Evolutionary conservation across 768 basidiomycete genomes (phyloP).

Genomic region (Auriscalpium vulgare): DNA sequence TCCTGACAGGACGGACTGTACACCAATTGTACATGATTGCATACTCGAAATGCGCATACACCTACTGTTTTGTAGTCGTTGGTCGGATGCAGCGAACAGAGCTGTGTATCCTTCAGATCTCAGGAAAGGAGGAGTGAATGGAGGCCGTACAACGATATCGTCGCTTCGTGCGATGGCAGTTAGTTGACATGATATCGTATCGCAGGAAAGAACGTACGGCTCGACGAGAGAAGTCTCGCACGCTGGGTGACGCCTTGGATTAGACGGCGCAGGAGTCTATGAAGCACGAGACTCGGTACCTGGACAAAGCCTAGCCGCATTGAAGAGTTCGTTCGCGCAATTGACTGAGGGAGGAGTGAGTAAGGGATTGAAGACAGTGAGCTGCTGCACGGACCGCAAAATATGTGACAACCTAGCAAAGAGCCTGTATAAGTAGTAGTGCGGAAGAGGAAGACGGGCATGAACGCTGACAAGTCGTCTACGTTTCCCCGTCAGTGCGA

Average conservation of each 20-base stretch:
- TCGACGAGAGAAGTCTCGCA: conserved; percentile 77
- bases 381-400: conserved; percentile 45
- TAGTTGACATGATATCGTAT: not conserved
- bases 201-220: conserved; percentile 41
- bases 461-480: conserved; percentile 48
- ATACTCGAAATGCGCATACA: conserved; percentile 28
- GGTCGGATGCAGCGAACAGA: conserved; percentile 76
- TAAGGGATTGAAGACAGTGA: not conserved
- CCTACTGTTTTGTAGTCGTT: conserved; percentile 87
- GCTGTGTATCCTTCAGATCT: conserved; percentile 31
- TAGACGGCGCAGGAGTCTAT: not conserved
- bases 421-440: not conserved
- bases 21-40: conserved; percentile 3
- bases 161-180: conserved; percentile 16
- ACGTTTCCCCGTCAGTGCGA: conserved; percentile 12
- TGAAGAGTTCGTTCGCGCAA: conserved; percentile 81
- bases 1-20: conserved; percentile 78
- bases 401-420: conserved; percentile 72
- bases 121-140: not conserved
- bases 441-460: not conserved
- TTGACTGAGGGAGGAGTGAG: conserved; percentile 41
- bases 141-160: conserved; percentile 24
- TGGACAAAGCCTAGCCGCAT: conserved; percentile 68
- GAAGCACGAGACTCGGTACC: conserved; percentile 30
- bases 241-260: conserved; percentile 33